Base-by-base conservation (phyloP, 345 rosid species). In the Salix dunnii region DNA sequence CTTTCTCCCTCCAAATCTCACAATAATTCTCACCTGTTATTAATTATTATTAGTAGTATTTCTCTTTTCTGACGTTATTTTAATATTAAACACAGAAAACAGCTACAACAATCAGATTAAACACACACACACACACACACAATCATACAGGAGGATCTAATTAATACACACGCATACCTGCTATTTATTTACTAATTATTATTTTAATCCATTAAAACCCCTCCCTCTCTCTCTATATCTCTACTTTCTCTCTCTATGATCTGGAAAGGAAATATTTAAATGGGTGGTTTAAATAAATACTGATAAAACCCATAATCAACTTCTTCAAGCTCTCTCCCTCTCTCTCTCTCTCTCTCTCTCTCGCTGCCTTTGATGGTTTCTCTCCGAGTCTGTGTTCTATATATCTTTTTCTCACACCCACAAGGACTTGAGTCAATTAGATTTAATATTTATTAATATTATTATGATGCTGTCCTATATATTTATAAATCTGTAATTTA, bases 41-140 rank as follows among this genome's bases (percentile, higher is more conserved):
- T 35, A 35, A 33, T 33, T 38, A 38, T 38, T 38, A 38, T n/a
- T 46, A 30, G 48, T 18, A 6, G 21, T 55, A 38, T 60, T 66
- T 74, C 71, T 66, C 27, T 67, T 25, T 67, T 66, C 67, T 33
- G 33, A 60, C 64, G 16, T 27, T 68, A 65, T 40, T 40, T 10
- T 40, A 40, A 40, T 40, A 40, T 38, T 55, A 48, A 28, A 14
- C 17, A 66, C 51, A 68, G 69, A 46, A 3, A 46, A 62, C 48
- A 74, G 80, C 81, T 78, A 33, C 77, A 67, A 36, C 66, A 77
- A 82, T 60, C 84, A 42, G 79, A 78, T 79, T 38, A n/a, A n/a
- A n/a, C n/a, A n/a, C n/a, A n/a, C n/a, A n/a, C n/a, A n/a, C n/a
- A n/a, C n/a, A n/a, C n/a, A n/a, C n/a, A n/a, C n/a, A n/a, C n/a